Evolutionary conservation across 495 filamentous ascomycete genomes (phyloP).

Genomic region (Talaromyces borbonicus): DNA sequence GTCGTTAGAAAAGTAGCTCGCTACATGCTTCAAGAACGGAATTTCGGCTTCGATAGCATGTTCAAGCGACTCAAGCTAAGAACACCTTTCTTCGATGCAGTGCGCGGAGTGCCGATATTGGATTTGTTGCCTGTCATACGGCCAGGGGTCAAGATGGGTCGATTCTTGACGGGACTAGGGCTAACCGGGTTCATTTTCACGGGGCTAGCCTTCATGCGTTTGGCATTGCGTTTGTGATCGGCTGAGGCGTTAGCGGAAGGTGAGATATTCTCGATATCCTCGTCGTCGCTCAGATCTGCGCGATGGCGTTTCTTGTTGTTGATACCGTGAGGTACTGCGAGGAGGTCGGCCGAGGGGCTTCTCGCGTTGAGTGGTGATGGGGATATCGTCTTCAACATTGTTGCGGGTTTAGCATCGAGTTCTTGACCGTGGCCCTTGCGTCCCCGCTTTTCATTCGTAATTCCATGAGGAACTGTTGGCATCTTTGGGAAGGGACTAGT

Average conservation of each 20-base stretch:
- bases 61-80: constrained; percentile 42
- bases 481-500: constrained; percentile 23
- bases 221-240: constrained; percentile 30
- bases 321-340: constrained; percentile 56
- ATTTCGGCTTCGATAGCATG: constrained; percentile 42
- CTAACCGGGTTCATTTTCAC: constrained; percentile 24
- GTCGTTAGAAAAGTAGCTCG: too few relatives aligned
- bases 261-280: constrained; percentile 34
- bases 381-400: constrained; percentile 11
- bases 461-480: constrained; percentile 51
- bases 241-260: constrained; percentile 20
- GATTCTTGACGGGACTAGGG: constrained; percentile 31
- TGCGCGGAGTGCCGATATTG: constrained; percentile 29
- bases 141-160: constrained; percentile 21
- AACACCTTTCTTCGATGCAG: constrained; percentile 22
- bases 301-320: constrained; percentile 58
- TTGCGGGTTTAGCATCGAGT: constrained; percentile 14
- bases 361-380: constrained; percentile 4
- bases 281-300: constrained; percentile 23
- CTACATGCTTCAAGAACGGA: constrained; percentile 18
- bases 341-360: constrained; percentile 23
- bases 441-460: constrained; percentile 64
- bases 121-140: constrained; percentile 21
- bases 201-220: constrained; percentile 33
- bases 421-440: constrained; percentile 26